Conservation (phyloP, 192 early-diverging fungal species). For the Dissophora globulifera region DNA sequence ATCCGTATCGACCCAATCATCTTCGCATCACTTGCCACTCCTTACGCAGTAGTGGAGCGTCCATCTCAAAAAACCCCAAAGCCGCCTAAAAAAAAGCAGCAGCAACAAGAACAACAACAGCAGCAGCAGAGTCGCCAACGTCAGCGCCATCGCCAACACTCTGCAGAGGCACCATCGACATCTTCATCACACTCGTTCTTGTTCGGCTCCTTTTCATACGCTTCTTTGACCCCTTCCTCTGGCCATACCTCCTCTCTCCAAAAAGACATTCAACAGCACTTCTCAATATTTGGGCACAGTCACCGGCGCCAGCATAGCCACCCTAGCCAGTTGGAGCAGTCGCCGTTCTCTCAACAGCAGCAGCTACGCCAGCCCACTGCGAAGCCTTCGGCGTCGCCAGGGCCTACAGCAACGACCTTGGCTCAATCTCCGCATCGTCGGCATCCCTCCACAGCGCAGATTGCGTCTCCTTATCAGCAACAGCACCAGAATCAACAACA, state of each 20-base stretch:
- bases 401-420: slow-evolving; percentile 15
- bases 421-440: slow-evolving; percentile 16
- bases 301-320: slow-evolving; percentile 20
- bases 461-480: background rate
- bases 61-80: too few relatives aligned
- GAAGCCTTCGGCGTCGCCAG: background rate
- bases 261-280: slow-evolving; percentile 1
- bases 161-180: slow-evolving; percentile 1
- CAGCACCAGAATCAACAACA: too few relatives aligned
- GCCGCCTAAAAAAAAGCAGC: too few relatives aligned
- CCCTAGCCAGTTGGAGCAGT: too few relatives aligned
- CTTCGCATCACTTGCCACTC: too few relatives aligned
- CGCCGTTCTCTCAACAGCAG: too few relatives aligned
- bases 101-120: too few relatives aligned
- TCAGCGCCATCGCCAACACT: slow-evolving; percentile 11
- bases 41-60: too few relatives aligned
- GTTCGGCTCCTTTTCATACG: too few relatives aligned
- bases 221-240: background rate
- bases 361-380: too few relatives aligned
- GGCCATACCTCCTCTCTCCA: background rate
- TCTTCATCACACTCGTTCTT: background rate
- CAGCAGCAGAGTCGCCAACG: too few relatives aligned
- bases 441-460: background rate
- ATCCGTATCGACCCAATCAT: background rate
- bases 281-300: background rate